Evolutionary conservation across 495 filamentous ascomycete genomes (phyloP), one percentile per base, ranked within the genome.

Genomic region (Tuber brumale): DNA sequence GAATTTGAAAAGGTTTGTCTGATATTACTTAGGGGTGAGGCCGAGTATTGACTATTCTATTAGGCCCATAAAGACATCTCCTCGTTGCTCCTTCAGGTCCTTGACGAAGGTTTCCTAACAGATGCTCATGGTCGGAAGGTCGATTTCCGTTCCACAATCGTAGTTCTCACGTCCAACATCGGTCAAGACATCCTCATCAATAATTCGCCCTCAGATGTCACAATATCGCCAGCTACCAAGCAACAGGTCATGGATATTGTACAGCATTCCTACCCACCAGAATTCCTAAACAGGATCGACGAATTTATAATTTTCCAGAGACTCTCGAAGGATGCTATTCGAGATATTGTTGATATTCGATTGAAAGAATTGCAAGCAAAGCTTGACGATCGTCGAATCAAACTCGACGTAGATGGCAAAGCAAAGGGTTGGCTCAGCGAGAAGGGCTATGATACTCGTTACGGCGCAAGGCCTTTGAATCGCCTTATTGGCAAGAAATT

Each of bases 281-380:
- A 98, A 83, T 99, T 98, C 86, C 87, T 98, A 73, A 98, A 99
- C 84, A 89, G 95, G 10, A 93, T 98, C 73, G 95, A 98, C 84
- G 94, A 96, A 73, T 97, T 98, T 85, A 97, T 97, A 84, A 86
- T 98, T 82, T 98, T 98, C 88, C 92, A 91, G 82, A 89, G 94
- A 14, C 89, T 97, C 3, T 93, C 92, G 0, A 85, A 87, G 31
- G 86, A 88, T 39, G 94, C 95, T 69, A 89, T 98, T 41, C 86
- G 94, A 10, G 95, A 96, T 80, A 98, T 98, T 73, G 93, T 97
- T 71, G 93, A 97, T 80, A 97, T 98, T 75, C 89, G 95, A 72
- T 86, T 98, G 48, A 89, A 88, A 72, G 95, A 99, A 84, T 86
- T 98, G 0, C 93, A 97, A 82, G 83, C 86, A 70, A 88, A 93